Base-by-base conservation (phyloP, 2,329 filamentous ascomycete genomes). In the Xylaria hypoxylon region DNA sequence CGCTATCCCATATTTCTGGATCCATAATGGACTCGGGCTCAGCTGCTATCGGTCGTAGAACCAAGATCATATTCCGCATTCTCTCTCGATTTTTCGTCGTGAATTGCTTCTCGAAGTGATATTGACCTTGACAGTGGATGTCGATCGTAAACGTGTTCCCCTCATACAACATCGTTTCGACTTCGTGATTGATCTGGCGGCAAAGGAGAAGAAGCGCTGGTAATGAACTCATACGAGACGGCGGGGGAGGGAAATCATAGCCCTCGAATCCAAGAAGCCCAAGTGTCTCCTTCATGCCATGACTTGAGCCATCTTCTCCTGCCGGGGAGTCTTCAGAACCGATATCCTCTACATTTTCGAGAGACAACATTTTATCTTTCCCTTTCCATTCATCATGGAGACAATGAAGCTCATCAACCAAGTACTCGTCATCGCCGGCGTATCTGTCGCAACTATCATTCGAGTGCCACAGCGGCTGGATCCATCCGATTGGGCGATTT, bases 131-230 rank as follows among this genome's bases (percentile, higher is more conserved):
- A 31, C 44, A 48, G n/a, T 56, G 44, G n/a, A 57, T 22, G 52
- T 62, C 42, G 26, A 65, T 19, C 7, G 35, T 45, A 13, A 65
- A 65, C 1, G 59, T 58, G 31, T 65, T 65, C 35, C 38, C 45
- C 6, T 48, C 28, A 22, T 65, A 65, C 47, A 65, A 48, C 58
- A 65, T 62, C 8, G 51, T 57, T 22, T 62, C 59, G 22, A 58
- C 63, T 33, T 65, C 63, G 8, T 65, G 38, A 22, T 40, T 65
- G 28, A 62, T 65, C 45, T 65, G 63, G 26, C 24, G 63, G n/a
- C 58, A 62, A n/a, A 62, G 44, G n/a, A 62, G 52, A 13, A 65
- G 52, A 13, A 65, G 59, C 3, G 63, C 52, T 15, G 63, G 63
- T 5, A 65, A 24, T 6, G 59, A 59, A 24, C 63, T 62, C 35